Base-by-base conservation (phyloP, 805 yeast genomes). In the Diddensiella santjacobensis region DNA sequence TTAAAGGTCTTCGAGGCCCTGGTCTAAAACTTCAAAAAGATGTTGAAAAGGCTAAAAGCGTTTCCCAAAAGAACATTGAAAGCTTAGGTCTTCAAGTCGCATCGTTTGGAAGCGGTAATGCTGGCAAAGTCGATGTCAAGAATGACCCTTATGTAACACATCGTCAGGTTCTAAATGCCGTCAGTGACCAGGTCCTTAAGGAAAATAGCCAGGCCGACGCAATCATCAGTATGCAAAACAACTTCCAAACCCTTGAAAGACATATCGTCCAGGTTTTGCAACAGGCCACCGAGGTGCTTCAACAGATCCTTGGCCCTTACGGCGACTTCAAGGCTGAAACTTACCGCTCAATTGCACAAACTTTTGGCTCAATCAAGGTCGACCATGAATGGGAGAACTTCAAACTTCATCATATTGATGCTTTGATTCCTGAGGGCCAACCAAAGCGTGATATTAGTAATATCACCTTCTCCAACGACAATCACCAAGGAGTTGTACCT, bases 131-230 rank as follows among this genome's bases (percentile, higher is more conserved):
- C 4, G 76, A 73, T 26, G 64, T 67, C 45, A 59, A 63, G 40
- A 62, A 62, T 33, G 82, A 77, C 54, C 82, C 82, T 3, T 77
- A 71, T 53, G 55, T 75, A 22, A 52, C 69, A 39, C 70, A 71
- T 55, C 70, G 79, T 45, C 39, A 51, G 2, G 63, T 72, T 2
- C 48, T 67, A 22, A 57, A 61, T 39, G 61, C 67, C 40, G 71
- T 77, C 3, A 66, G 65, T 10, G 61, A 56, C 23, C 81, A 77
- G 60, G 55, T 77, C 23, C 60, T 60, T 36, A 69, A 69, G 54
- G 81, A 78, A 58, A 75, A 77, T 57, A 54, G 57, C 20, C 74
- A 73, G 51, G 62, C 72, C 19, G 78, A 73, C 48, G 72, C 73
- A 33, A 62, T 78, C 22, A 61, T 68, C 41, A 61, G 66, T 43